Evolutionary conservation across 805 yeast genomes (phyloP), one percentile per base, ranked within the genome.

Genomic region (Barnettozyma californica): DNA sequence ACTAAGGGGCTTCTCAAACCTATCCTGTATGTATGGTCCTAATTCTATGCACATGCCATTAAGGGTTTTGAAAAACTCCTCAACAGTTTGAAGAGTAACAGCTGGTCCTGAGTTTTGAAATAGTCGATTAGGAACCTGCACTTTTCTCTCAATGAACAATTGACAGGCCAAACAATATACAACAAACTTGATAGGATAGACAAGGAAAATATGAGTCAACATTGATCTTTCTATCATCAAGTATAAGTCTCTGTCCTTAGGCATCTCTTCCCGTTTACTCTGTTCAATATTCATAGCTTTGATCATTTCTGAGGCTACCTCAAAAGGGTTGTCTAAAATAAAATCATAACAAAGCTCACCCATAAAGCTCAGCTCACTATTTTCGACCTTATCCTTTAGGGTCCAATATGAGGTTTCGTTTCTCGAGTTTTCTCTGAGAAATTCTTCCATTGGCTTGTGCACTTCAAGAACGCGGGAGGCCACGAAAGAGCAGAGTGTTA

Each of bases 331-430:
- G 2, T 41, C 36, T 1, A 58, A 19, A 33, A 47, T 51, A 21
- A 61, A 50, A 41, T 61, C 64, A 38, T 55, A 61, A 21, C 63
- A 58, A 3, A 61, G 50, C 10, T 40, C 53, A 5, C 57, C 61
- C 60, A 59, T 54, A 14, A 59, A 49, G 5, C 25, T 16, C 44
- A 51, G 43, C 39, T 61, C 64, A n/a, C 41, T 16, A 10, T 38
- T 45, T 11, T 49, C 41, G 3, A 58, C 20, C 26, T 20, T 46
- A 46, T 61, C 63, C 37, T 47, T 56, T 21, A 43, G 33, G 1
- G 20, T 27, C 53, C 59, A 61, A 9, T 47, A 20, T 8, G 43
- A 47, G n/a, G 45, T 36, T 20, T 35, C 43, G 18, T 27, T 21
- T n/a, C 20, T 21, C 27, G 27, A 21, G 41, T 13, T 20, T 8